Evolutionary conservation across 176 grass and related monocot genomes (phyloP), one percentile per base, ranked within the genome.

Genomic region (Zoysia pacifica): DNA sequence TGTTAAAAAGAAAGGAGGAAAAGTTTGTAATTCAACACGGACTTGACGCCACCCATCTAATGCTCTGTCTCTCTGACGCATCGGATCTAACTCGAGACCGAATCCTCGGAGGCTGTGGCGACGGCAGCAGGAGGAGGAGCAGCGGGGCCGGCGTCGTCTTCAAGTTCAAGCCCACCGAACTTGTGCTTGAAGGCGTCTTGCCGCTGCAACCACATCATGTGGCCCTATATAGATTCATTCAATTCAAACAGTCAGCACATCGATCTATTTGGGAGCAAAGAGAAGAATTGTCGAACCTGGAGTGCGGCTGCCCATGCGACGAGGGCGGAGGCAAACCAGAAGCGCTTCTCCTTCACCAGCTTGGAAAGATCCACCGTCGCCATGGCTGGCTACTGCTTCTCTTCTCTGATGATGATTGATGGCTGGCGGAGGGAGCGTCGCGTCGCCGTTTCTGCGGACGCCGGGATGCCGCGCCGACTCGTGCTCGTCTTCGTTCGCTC

Each of bases 141-240:
- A 19, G 6, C 9, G n/a, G 28, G 9, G 13, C 52, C 5, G 3
- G 28, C 28, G 28, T 28, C 28, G 28, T 28, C 28, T 28, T 28
- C 28, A 28, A 28, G 28, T 28, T 69, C 66, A 47, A 69, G 42
- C 18, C 40, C 72, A 81, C 48, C 76, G 82, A 97, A 94, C 84
- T 97, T 97, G 53, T 97, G 64, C 87, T 92, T 91, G 82, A 97
- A 97, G 15, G 85, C 73, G 47, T 97, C 91, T 84, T 97, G 89
- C 46, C 77, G 90, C 75, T 87, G 77, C 87, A 97, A 74, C 91
- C 91, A 97, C 87, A 97, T 92, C 94, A 97, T 92, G 82, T 92
- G 91, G 11, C 87, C 89, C 91, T 90, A 85, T 18, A 38, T 5
- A 54, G 4, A 54, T 5, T 7, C 4, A 18, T 15, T 5, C 1